phyloP scores from a whole-genome alignment of 306 rosid species.

The Citrullus mucosospermus region DNA sequence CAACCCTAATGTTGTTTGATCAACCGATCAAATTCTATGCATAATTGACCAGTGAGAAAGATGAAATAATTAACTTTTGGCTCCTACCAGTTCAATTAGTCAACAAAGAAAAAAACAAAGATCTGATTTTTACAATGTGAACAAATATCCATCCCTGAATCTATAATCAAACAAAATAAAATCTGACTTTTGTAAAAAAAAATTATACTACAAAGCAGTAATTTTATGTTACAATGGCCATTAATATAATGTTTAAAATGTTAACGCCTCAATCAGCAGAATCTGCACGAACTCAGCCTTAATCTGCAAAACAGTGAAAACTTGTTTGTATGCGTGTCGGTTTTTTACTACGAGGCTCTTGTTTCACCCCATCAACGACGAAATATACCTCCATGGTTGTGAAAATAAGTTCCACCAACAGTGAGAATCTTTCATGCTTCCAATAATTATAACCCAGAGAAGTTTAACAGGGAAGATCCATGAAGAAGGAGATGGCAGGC shows the following conservation, averaged over 20 bases:
- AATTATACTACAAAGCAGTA: not conserved
- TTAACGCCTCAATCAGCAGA: not conserved
- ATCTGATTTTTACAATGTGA: not conserved
- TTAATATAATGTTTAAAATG: not conserved
- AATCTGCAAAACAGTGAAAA: not conserved
- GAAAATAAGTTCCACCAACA: not conserved
- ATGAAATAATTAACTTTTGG: not conserved
- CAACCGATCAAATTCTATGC: not conserved
- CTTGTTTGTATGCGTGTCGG: not conserved
- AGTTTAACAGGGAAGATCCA: not conserved
- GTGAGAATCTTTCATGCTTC: not conserved
- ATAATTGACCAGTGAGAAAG: not conserved
- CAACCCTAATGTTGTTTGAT: not conserved
- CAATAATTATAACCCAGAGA: not conserved
- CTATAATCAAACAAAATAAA: not conserved
- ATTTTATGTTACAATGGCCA: conserved; percentile 3
- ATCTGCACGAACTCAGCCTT: not conserved
- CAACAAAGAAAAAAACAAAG: not conserved
- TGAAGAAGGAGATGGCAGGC: not conserved
- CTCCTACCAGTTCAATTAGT: not conserved
- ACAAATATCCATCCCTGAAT: not conserved
- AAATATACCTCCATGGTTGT: not conserved
- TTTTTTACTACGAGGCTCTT: not conserved
- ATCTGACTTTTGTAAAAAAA: not conserved
- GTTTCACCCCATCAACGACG: not conserved